Conservation (phyloP, 176 grass and related monocot genomes). For the Eleusine indica region DNA sequence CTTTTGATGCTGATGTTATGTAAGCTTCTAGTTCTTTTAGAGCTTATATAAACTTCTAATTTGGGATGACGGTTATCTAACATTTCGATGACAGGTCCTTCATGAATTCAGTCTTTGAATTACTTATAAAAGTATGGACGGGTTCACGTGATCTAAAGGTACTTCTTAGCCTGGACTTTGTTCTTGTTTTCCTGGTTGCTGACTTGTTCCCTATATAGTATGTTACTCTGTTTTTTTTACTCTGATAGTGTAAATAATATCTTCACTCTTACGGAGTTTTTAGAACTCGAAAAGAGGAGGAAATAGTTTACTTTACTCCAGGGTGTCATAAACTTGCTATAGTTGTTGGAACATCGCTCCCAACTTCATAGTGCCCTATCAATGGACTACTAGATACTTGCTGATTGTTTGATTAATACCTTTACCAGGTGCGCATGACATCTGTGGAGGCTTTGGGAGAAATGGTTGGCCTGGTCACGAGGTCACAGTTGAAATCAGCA, state of each 20-base stretch:
- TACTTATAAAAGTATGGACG: conserved; percentile 89
- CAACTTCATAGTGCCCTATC: neutral
- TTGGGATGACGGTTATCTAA: conserved; percentile 25
- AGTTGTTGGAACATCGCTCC: neutral
- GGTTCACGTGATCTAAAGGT: conserved; percentile 90
- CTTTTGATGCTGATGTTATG: conserved; percentile 92
- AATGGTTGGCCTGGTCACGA: conserved; percentile 97
- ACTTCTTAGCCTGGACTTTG: conserved; percentile 12
- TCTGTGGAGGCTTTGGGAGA: conserved; percentile 95
- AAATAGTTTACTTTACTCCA: neutral
- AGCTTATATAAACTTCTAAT: conserved; percentile 61
- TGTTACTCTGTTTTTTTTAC: neutral
- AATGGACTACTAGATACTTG: conserved; percentile 16
- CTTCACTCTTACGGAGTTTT: conserved; percentile 15
- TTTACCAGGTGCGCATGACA: conserved; percentile 75
- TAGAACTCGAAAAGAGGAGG: neutral
- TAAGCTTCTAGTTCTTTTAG: conserved; percentile 50
- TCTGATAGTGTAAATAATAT: neutral
- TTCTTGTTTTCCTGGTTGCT: neutral
- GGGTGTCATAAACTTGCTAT: neutral
- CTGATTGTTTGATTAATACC: conserved; percentile 27
- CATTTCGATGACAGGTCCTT: conserved; percentile 72
- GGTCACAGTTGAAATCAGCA: conserved; percentile 87
- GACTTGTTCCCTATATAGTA: conserved; percentile 8
- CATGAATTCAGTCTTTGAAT: conserved; percentile 98